Conservation (phyloP, 2,329 filamentous ascomycete genomes). For the Cephalotrichum gorgonifer region DNA sequence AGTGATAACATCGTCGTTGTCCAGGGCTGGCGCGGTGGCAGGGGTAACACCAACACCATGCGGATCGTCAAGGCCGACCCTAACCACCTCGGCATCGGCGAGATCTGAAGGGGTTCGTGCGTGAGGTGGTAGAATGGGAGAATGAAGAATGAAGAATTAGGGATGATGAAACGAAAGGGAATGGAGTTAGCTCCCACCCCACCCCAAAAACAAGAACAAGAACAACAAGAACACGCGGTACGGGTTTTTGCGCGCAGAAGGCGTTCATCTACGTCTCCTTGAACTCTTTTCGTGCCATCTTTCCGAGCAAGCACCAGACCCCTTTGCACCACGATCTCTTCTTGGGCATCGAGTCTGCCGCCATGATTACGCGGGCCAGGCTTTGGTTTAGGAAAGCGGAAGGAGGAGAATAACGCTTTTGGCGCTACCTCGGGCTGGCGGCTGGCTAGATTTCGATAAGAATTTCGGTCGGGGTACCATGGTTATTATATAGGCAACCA, state of each 20-base stretch:
- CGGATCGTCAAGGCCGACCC: constrained; percentile 53
- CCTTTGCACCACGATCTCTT: background rate
- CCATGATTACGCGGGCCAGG: background rate
- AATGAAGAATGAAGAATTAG: background rate
- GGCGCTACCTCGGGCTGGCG: background rate
- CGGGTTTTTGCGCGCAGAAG: background rate
- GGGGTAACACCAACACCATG: constrained; percentile 83
- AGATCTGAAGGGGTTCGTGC: constrained; percentile 14
- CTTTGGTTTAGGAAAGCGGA: background rate
- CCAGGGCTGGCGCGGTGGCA: constrained; percentile 84
- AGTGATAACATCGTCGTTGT: constrained; percentile 74
- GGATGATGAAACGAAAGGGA: background rate
- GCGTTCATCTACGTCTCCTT: background rate
- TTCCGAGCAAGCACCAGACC: background rate
- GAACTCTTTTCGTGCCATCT: background rate
- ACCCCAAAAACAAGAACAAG: no score
- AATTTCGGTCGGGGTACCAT: background rate
- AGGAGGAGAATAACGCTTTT: background rate
- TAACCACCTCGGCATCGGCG: constrained; percentile 46
- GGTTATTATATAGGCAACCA: background rate
- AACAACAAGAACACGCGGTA: background rate
- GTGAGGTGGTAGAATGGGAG: background rate
- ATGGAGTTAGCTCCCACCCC: background rate
- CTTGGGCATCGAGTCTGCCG: background rate
- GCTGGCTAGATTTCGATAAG: background rate